Base-by-base conservation (phyloP, 2,329 filamentous ascomycete genomes). In the Sporothrix pseudoabietina region DNA sequence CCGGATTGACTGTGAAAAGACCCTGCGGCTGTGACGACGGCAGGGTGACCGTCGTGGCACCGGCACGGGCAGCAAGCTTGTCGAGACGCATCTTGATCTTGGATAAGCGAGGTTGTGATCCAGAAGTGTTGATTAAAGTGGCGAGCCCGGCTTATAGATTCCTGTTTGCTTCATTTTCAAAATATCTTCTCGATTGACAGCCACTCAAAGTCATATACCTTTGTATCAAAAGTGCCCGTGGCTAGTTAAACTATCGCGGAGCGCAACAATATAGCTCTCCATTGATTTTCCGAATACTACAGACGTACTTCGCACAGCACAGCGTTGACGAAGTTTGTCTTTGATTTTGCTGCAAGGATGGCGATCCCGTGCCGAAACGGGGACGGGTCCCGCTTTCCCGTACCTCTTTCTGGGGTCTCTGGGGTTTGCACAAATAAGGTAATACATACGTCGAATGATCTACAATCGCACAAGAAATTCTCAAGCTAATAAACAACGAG, bases 61-160 rank as follows among this genome's bases (percentile, higher is more conserved):
- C 57, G 44, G 66, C 66, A 47, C 66, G 66, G 16, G n/a, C 66
- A 26, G 30, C 44, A 69, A 69, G 66, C 47, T 35, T 54, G 66
- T 69, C 47, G 44, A 69, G 35, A 16, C 66, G 66, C 66, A 69
- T 69, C 8, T 19, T 54, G 65, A 44, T 35, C 3, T 35, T 44
- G 39, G 41, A 10, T 4, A 14, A 9, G n/a, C 19, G 22, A n/a
- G 22, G 16, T n/a, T 1, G 61, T 3, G 3, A 16, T 26, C 35
- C 16, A 9, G 1, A 44, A 65, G 19, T 26, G 16, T 44, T 35
- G 22, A 44, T 14, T 44, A 19, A 26, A n/a, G 4, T 26, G 8
- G 8, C 14, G n/a, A 30, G 35, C 19, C 4, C 7, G 26, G 26
- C 16, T 35, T 19, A 5, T 39, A 19, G 52, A 55, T 55, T 55